Percentiles rank a stretch among this genome's conserved stretches.
These are phyloP conservation scores for Candida oleophila DNA, from an alignment of 805 yeast species.

Conservation along the genomic window DNA sequence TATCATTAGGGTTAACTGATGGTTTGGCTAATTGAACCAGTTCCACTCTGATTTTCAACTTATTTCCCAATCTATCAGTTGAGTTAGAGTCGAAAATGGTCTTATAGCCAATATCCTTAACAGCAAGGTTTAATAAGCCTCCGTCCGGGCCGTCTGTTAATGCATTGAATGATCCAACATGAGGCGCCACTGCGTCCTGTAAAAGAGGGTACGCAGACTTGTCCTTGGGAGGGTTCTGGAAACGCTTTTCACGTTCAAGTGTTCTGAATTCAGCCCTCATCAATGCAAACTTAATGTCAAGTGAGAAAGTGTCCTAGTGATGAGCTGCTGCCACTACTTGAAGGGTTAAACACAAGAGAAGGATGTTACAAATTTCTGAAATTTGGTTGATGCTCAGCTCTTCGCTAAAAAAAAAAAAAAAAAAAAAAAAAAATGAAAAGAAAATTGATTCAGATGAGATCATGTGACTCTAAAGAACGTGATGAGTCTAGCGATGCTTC, in stretches of 20 bases:
- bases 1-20: slow-evolving; percentile 66
- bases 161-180: slow-evolving; percentile 94
- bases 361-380: background rate
- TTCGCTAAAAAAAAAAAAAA: background rate
- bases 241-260: slow-evolving; percentile 81
- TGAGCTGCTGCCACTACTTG: background rate
- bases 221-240: slow-evolving; percentile 86
- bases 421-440: slow-evolving; percentile 6
- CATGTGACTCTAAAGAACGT: slow-evolving; percentile 1
- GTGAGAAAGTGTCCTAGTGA: background rate
- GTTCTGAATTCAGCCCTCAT: slow-evolving; percentile 71
- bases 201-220: slow-evolving; percentile 78
- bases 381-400: background rate
- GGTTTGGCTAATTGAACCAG: slow-evolving; percentile 87
- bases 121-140: slow-evolving; percentile 82
- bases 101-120: slow-evolving; percentile 82
- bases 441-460: slow-evolving; percentile 9
- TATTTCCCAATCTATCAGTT: slow-evolving; percentile 74
- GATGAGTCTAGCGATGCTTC: background rate
- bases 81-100: slow-evolving; percentile 82
- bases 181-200: slow-evolving; percentile 90
- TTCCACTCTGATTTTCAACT: slow-evolving; percentile 79
- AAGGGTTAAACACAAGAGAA: background rate
- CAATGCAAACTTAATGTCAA: slow-evolving; percentile 6
- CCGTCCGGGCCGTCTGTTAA: slow-evolving; percentile 85